Conservation (phyloP, 371 early-diverging fungal species). For the Mitosporidium daphniae region DNA sequence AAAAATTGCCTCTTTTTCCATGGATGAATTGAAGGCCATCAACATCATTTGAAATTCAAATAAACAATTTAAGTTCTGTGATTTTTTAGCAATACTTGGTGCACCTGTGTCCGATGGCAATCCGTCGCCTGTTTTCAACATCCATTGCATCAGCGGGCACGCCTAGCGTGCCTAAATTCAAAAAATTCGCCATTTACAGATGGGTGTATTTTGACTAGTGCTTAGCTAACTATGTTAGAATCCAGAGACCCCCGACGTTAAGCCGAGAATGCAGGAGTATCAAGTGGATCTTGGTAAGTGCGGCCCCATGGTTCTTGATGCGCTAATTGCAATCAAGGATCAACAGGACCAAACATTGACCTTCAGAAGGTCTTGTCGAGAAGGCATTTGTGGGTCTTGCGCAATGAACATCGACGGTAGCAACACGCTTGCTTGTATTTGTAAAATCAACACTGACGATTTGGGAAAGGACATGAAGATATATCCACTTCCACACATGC, state of each 20-base stretch:
- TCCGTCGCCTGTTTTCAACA: no score
- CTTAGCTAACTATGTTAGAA: no score
- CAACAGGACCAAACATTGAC: slow-evolving; percentile 61
- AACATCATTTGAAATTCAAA: no score
- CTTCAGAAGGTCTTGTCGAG: slow-evolving; percentile 35
- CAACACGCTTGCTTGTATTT: slow-evolving; percentile 65
- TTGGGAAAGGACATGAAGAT: slow-evolving; percentile 19
- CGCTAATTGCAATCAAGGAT: slow-evolving; percentile 69
- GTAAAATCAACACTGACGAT: slow-evolving; percentile 30
- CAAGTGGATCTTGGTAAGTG: slow-evolving; percentile 44
- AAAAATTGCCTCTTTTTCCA: no score
- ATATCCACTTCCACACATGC: slow-evolving; percentile 66
- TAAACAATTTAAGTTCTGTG: no score
- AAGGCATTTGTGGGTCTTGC: slow-evolving; percentile 66
- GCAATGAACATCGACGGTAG: slow-evolving; percentile 78
- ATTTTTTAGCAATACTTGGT: no score
- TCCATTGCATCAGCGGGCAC: no score
- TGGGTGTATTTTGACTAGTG: no score
- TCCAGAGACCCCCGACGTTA: slow-evolving; percentile 47
- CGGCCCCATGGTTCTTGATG: slow-evolving; percentile 76
- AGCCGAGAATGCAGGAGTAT: slow-evolving; percentile 50
- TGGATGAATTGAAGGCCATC: no score
- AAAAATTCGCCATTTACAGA: no score
- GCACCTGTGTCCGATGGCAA: no score
- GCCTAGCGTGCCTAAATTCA: no score